A percentile compares a stretch with the other conserved stretches of the same genome.
Conservation (phyloP, 331 rosid genomes). For the Rosa hybrid region DNA sequence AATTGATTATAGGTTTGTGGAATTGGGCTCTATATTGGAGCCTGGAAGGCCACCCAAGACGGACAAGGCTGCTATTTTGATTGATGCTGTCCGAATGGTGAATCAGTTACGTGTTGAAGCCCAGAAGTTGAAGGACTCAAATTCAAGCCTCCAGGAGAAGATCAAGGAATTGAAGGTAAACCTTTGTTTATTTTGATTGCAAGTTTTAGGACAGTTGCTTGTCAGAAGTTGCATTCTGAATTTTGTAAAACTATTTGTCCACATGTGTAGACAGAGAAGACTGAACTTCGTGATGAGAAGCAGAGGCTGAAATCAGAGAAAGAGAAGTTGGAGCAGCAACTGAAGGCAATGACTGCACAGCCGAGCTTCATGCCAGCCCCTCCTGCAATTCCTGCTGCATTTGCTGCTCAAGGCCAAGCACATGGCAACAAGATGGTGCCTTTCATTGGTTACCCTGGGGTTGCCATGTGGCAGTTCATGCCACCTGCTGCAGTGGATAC, state of each 20-base stretch:
- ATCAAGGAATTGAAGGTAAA: conserved; percentile 90
- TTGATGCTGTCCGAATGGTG: conserved; percentile 87
- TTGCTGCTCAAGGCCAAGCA: conserved; percentile 54
- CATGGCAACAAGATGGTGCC: conserved; percentile 75
- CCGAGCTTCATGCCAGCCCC: conserved; percentile 51
- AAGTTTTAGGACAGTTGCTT: not conserved
- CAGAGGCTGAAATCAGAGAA: conserved; percentile 90
- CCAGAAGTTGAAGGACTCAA: conserved; percentile 80
- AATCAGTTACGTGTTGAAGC: conserved; percentile 85
- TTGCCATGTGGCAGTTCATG: conserved; percentile 99
- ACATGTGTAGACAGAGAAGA: conserved; percentile 69
- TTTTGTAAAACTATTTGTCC: not conserved
- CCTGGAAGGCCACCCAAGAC: conserved; percentile 95
- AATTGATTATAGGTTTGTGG: conserved; percentile 64
- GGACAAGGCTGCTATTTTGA: conserved; percentile 84
- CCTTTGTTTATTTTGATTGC: not conserved
- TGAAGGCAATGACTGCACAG: conserved; percentile 43
- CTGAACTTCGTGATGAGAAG: conserved; percentile 94
- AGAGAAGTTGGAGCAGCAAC: conserved; percentile 85
- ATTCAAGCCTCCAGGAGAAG: conserved; percentile 74
- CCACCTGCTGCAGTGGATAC: conserved; percentile 97
- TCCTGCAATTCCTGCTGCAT: conserved; percentile 44
- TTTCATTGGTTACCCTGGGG: conserved; percentile 51
- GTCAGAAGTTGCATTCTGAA: not conserved
- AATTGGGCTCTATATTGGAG: conserved; percentile 88